Percentiles rank a stretch among this genome's conserved stretches.
These are phyloP conservation scores for Perilla frutescens DNA, from an alignment of 257 asterid species.

Conservation along the genomic window DNA sequence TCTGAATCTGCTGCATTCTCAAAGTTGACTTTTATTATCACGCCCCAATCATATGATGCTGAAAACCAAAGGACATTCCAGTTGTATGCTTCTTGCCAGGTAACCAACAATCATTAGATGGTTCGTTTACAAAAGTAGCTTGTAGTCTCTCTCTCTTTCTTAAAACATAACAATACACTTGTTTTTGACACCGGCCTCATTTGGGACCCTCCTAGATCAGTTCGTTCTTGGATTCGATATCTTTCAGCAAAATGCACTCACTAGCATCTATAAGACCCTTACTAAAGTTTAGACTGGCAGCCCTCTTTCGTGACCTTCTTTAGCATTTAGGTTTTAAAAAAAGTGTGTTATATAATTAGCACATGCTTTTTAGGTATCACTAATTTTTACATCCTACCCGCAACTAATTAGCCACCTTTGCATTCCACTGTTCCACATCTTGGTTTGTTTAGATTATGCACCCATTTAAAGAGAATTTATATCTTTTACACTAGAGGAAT, in stretches of 20 bases:
- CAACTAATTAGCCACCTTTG: background rate
- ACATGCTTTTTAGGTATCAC: slow-evolving; percentile 10
- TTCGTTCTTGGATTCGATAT: slow-evolving; percentile 14
- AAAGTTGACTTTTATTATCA: slow-evolving; percentile 24
- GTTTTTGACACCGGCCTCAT: background rate
- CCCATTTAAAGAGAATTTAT: background rate
- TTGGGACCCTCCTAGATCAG: slow-evolving; percentile 25
- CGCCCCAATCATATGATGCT: slow-evolving; percentile 28
- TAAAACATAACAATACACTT: background rate
- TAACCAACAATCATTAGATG: slow-evolving; percentile 14
- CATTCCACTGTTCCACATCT: background rate
- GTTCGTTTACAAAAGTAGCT: slow-evolving; percentile 21
- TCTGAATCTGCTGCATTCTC: slow-evolving; percentile 10
- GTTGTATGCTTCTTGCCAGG: slow-evolving; percentile 37
- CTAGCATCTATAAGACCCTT: background rate
- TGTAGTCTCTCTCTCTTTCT: slow-evolving; percentile 14
- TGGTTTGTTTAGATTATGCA: background rate
- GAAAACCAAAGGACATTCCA: slow-evolving; percentile 24
- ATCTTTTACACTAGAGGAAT: background rate
- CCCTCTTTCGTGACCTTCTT: background rate
- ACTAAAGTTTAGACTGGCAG: background rate
- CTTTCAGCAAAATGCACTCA: slow-evolving; percentile 17
- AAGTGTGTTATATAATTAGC: background rate
- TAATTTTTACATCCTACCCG: background rate
- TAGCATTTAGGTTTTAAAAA: background rate